Percentiles rank a stretch among this genome's conserved stretches.
These are phyloP conservation scores for Debaryomyces castellii DNA, from an alignment of 805 yeast species.

Conservation along the genomic window DNA sequence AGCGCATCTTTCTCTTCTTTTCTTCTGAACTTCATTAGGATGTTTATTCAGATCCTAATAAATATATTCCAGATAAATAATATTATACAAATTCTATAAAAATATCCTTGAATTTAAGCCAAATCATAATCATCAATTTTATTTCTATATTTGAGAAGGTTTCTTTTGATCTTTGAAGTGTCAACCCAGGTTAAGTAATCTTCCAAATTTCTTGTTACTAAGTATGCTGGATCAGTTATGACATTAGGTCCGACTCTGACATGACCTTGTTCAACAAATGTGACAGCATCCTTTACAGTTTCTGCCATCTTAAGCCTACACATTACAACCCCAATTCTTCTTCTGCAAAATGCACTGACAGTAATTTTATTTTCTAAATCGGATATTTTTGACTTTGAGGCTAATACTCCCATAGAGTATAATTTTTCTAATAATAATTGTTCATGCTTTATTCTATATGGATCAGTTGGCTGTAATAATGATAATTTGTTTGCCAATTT, in stretches of 20 bases:
- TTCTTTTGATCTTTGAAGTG: slow-evolving; percentile 86
- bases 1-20: neutral
- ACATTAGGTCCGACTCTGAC: slow-evolving; percentile 96
- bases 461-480: slow-evolving; percentile 81
- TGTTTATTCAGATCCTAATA: neutral
- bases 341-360: slow-evolving; percentile 87
- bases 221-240: slow-evolving; percentile 91
- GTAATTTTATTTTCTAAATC: slow-evolving; percentile 89
- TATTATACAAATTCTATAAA: neutral
- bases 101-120: slow-evolving; percentile 22
- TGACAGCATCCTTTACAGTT: slow-evolving; percentile 82
- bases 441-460: slow-evolving; percentile 85
- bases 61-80: neutral
- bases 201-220: slow-evolving; percentile 91
- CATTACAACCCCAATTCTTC: slow-evolving; percentile 94
- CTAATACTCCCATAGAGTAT: slow-evolving; percentile 81
- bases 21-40: neutral
- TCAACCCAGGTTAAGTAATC: slow-evolving; percentile 99
- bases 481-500: slow-evolving; percentile 85
- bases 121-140: slow-evolving; percentile 60
- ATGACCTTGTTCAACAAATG: slow-evolving; percentile 94
- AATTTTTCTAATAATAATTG: slow-evolving; percentile 83
- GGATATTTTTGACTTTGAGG: slow-evolving; percentile 86
- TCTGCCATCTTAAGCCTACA: slow-evolving; percentile 93
- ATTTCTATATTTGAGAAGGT: slow-evolving; percentile 84